Base-by-base conservation (phyloP, 805 yeast species). In the Lachancea sp. region DNA sequence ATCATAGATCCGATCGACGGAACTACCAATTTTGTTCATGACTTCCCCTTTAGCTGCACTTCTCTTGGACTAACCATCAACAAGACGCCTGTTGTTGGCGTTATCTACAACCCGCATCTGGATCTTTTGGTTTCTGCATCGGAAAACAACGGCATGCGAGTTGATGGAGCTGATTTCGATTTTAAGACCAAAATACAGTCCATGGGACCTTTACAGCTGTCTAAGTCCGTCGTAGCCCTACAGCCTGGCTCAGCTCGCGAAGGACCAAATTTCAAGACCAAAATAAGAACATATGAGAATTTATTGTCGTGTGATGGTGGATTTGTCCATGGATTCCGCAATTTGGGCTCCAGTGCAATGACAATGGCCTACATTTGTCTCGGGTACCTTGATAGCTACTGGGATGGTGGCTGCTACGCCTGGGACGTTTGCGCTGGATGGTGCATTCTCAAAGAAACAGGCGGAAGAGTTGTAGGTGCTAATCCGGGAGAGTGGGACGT, bases 171-270 rank as follows among this genome's bases (percentile, higher is more conserved):
- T 47, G 55, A 49, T 36, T 66, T 75, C 42, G 65, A 63, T 52
- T 84, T 82, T 42, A 95, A 85, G 58, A 71, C 79, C 20, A 69
- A 87, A 49, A 77, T 88, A 11, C 71, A 82, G 10, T 67, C 95
- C 52, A 72, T 89, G 57, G 81, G 90, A 29, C 96, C 93, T 56
- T 85, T 91, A 60, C 82, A 95, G 0, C 78, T 91, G 45, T 76
- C 91, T 56, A 74, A 95, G 58, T 84, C 95, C 1, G 83, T 84
- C 49, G 95, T 91, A 26, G 98, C 93, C 60, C 72, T 90, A 42
- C 98, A 91, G 60, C 78, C 86, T 42, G 71, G 93, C 39, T 90
- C 97, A 63, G 87, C 93, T 15, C 76, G 86, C 38, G 95, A 95
- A 0, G 97, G 96, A 4, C 72, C 78, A 35, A 82, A 86, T 51